These are phyloP conservation scores for Lactifluus volemus DNA, from an alignment of 768 basidiomycete species.

Conservation along the genomic window DNA sequence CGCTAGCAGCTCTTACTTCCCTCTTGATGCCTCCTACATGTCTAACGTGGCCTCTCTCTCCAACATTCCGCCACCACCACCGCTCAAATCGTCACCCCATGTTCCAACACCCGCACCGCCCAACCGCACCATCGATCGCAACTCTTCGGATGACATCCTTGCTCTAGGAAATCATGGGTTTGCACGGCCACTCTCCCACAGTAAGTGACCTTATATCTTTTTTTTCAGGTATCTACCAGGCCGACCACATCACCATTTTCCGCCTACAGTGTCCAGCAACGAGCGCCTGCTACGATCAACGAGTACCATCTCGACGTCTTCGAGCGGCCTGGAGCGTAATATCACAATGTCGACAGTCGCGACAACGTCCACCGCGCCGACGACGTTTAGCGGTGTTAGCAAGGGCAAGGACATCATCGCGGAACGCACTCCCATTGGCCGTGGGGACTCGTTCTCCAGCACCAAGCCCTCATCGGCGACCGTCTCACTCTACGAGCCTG, in stretches of 20 bases:
- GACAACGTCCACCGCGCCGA: constrained; percentile 9
- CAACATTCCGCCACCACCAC: constrained; percentile 10
- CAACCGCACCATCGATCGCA: not conserved
- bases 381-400: constrained; percentile 2
- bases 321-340: constrained; percentile 16
- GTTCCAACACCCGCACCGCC: not conserved
- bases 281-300: constrained; percentile 12
- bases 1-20: not conserved
- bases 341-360: constrained; percentile 14
- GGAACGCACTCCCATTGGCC: not conserved
- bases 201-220: constrained; percentile 10
- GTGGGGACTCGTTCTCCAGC: constrained; percentile 5
- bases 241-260: not conserved
- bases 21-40: not conserved
- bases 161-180: constrained; percentile 8
- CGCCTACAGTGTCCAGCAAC: constrained; percentile 8
- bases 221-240: not conserved
- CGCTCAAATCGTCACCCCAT: constrained; percentile 1
- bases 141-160: constrained; percentile 19
- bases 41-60: not conserved
- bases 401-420: constrained; percentile 2
- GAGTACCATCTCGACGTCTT: constrained; percentile 12
- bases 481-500: not conserved
- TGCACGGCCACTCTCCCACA: constrained; percentile 15
- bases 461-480: not conserved